phyloP scores from a whole-genome alignment of 2,329 filamentous ascomycete species.

The Calonectria fujianensis region DNA sequence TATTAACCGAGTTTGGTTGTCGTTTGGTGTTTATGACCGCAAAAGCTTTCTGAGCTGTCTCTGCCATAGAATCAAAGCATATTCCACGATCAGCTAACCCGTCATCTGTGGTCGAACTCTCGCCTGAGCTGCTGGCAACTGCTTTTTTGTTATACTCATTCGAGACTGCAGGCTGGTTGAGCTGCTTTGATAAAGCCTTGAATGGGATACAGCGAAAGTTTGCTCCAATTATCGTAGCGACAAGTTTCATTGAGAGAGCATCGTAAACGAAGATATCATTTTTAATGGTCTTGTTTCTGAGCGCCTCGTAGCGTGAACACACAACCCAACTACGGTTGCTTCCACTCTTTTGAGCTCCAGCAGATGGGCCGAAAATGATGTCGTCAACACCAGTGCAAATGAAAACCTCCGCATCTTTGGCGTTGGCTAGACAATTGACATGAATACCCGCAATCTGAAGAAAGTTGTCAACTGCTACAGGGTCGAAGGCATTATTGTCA shows the following conservation, averaged over 20 bases:
- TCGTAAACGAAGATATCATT: not conserved
- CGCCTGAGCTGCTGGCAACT: not conserved
- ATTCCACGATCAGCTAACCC: not conserved
- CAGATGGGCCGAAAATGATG: not conserved
- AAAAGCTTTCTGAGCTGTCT: not conserved
- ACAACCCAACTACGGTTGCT: not conserved
- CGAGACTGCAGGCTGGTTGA: not conserved
- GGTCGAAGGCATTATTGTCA: not conserved
- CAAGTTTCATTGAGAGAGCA: not conserved
- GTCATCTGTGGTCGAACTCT: not conserved
- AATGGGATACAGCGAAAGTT: not conserved
- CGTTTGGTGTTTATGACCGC: not conserved
- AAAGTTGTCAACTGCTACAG: slow-evolving; percentile 7
- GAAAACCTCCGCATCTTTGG: not conserved
- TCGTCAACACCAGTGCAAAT: not conserved
- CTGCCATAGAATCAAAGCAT: not conserved
- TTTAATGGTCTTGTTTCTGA: not conserved
- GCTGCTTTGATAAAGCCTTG: not conserved
- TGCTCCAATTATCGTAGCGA: not conserved
- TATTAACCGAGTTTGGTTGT: not conserved
- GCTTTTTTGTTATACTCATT: not conserved
- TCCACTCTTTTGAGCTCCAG: not conserved
- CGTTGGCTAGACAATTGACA: not conserved
- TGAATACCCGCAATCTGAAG: not conserved
- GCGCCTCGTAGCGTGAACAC: not conserved